Percentiles rank a stretch among this genome's conserved stretches.
Conservation (phyloP, 495 filamentous ascomycete genomes). For the Lentithecium fluviatile region DNA sequence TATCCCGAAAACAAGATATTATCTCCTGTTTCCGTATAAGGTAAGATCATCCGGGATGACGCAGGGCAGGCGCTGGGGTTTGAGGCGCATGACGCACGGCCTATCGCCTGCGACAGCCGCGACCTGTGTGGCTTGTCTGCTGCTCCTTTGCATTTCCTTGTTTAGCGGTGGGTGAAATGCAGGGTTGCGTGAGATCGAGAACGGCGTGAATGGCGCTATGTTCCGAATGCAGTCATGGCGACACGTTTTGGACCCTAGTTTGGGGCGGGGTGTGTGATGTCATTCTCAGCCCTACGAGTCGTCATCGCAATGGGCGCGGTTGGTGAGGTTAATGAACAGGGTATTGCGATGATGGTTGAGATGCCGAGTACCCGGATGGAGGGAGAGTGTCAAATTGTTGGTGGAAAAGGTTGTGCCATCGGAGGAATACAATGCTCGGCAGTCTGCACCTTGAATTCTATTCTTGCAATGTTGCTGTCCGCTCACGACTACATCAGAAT, state of each 20-base stretch:
- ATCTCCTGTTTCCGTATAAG: neutral
- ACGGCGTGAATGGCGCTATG: too few species aligned
- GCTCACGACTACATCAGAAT: too few species aligned
- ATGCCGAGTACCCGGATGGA: too few species aligned
- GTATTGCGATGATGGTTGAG: too few species aligned
- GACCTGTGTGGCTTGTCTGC: constrained; percentile 1
- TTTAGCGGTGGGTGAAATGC: neutral
- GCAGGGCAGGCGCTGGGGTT: constrained; percentile 11
- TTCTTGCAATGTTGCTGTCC: too few species aligned
- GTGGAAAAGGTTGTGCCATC: too few species aligned
- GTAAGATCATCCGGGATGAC: constrained; percentile 31
- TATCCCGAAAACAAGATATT: constrained; percentile 27
- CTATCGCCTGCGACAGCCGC: neutral
- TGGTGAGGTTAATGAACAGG: too few species aligned
- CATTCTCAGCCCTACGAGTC: constrained; percentile 16
- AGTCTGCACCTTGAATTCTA: too few species aligned
- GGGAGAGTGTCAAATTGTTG: too few species aligned
- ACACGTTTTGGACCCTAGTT: neutral
- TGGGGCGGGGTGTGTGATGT: constrained; percentile 6
- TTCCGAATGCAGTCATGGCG: neutral
- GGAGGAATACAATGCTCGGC: too few species aligned
- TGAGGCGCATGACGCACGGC: constrained; percentile 12
- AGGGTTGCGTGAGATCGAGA: neutral
- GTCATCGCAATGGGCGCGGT: too few species aligned
- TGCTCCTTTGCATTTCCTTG: constrained; percentile 6